phyloP scores from a whole-genome alignment of 2,329 filamentous ascomycete genomes.

The Alternaria conjuncta region DNA sequence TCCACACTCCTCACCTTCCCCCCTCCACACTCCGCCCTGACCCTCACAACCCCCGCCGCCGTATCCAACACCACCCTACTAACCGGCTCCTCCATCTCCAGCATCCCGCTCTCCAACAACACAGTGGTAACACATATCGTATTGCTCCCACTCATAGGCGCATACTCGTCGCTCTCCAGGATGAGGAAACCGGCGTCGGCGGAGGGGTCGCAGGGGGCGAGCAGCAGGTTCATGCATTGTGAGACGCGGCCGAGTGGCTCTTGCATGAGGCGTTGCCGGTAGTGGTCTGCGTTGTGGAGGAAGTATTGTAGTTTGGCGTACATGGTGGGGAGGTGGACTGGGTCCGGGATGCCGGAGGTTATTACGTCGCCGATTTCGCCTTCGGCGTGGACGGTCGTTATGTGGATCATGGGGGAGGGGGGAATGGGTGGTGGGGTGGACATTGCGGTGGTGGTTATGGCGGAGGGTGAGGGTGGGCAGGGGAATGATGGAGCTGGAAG shows the following conservation, averaged over 20 bases:
- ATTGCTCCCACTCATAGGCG: slow-evolving; percentile 56
- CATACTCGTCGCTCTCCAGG: slow-evolving; percentile 57
- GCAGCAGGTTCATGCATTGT: slow-evolving; percentile 53
- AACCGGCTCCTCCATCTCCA: slow-evolving; percentile 54
- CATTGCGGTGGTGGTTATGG: not conserved
- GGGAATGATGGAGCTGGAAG: not conserved
- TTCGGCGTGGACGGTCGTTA: slow-evolving; percentile 44
- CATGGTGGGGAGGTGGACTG: slow-evolving; percentile 53
- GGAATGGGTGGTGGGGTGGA: not conserved
- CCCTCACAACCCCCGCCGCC: slow-evolving; percentile 52
- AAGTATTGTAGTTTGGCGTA: slow-evolving; percentile 57
- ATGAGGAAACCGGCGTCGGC: slow-evolving; percentile 56
- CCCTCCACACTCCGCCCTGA: slow-evolving; percentile 51
- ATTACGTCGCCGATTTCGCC: slow-evolving; percentile 60
- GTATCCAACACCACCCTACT: slow-evolving; percentile 54
- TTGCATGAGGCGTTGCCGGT: slow-evolving; percentile 54
- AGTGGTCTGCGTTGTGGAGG: slow-evolving; percentile 48
- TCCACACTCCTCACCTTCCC: slow-evolving; percentile 55
- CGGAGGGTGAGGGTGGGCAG: not conserved
- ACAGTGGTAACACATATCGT: slow-evolving; percentile 55
- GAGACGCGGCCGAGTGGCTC: slow-evolving; percentile 55
- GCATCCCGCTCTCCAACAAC: slow-evolving; percentile 57
- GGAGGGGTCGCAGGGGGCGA: slow-evolving; percentile 53
- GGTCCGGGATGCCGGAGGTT: slow-evolving; percentile 56
- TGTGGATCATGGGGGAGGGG: not conserved